phyloP scores from a whole-genome alignment of 2,329 filamentous ascomycete genomes.

The Fonsecaea monophora region DNA sequence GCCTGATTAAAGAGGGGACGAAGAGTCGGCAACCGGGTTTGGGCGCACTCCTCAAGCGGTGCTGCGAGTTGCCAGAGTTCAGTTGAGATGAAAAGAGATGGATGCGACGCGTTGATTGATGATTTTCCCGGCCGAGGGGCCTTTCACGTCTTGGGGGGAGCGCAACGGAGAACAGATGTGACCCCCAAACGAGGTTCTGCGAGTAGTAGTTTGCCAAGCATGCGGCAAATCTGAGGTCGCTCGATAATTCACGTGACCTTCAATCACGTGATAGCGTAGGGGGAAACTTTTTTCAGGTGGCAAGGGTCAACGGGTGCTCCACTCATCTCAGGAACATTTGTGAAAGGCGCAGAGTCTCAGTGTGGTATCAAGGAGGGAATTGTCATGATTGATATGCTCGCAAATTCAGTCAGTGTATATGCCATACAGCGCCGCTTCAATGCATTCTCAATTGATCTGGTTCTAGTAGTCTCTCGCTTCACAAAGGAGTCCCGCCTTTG shows the following conservation, averaged over 20 bases:
- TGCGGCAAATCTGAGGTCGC: neutral
- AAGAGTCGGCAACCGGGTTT: constrained; percentile 30
- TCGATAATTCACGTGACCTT: neutral
- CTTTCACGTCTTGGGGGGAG: constrained; percentile 31
- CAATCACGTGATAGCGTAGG: neutral
- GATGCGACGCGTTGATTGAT: constrained; percentile 39
- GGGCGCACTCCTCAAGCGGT: constrained; percentile 34
- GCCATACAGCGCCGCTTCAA: neutral
- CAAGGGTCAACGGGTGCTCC: neutral
- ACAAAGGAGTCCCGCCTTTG: neutral
- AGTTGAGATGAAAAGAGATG: constrained; percentile 36
- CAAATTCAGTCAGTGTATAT: neutral
- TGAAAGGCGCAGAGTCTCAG: neutral
- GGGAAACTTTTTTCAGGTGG: neutral
- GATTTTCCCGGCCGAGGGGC: constrained; percentile 35
- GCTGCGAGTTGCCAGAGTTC: constrained; percentile 23
- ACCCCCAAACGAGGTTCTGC: constrained; percentile 20
- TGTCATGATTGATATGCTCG: neutral
- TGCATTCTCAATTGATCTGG: neutral
- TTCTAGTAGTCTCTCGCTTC: neutral
- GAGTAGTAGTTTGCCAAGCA: constrained; percentile 10
- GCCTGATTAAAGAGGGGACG: constrained; percentile 36
- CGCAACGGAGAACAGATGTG: constrained; percentile 24
- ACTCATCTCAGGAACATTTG: neutral
- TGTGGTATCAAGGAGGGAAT: neutral